A percentile compares a stretch with the other conserved stretches of the same genome.
phyloP scores from a whole-genome alignment of 2,329 filamentous ascomycete genomes.

The Drechslera avenae region DNA sequence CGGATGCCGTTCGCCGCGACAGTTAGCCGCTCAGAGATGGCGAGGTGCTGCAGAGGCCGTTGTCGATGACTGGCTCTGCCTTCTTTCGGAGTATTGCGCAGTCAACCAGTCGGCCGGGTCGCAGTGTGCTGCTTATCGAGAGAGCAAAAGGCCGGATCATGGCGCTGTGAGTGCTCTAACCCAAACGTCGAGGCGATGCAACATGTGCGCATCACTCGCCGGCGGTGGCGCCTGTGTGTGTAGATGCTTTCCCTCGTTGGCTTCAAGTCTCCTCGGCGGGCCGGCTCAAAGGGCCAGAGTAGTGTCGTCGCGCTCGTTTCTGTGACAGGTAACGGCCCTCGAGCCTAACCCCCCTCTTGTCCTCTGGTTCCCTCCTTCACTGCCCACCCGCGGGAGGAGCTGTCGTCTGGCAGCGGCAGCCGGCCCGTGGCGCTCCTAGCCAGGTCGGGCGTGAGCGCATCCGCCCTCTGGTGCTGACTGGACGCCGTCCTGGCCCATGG shows the following conservation, averaged over 20 bases:
- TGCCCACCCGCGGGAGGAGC: conserved; percentile 25
- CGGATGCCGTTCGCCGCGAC: conserved; percentile 31
- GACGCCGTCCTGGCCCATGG: conserved; percentile 30
- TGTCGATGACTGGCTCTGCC: conserved; percentile 27
- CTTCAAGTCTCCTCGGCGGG: conserved; percentile 16
- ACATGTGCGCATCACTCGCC: conserved; percentile 31
- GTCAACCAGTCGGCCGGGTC: conserved; percentile 39
- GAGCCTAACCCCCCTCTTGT: conserved; percentile 20
- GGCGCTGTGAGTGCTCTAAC: conserved; percentile 33
- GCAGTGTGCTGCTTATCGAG: conserved; percentile 28
- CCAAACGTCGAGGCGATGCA: conserved; percentile 33
- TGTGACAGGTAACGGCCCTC: conserved; percentile 45
- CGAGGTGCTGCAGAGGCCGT: conserved; percentile 21
- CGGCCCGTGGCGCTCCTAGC: conserved; percentile 41
- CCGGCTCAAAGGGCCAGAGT: conserved; percentile 20
- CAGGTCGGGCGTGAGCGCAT: conserved; percentile 31
- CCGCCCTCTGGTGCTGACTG: conserved; percentile 34
- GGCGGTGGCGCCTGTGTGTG: conserved; percentile 27
- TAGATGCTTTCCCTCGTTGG: conserved; percentile 15
- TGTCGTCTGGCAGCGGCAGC: conserved; percentile 38
- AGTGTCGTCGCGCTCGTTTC: conserved; percentile 24
- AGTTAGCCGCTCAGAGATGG: conserved; percentile 14
- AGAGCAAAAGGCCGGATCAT: conserved; percentile 37
- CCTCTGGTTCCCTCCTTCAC: conserved; percentile 22
- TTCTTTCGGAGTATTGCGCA: conserved; percentile 47